A percentile compares a stretch with the other conserved stretches of the same genome.
Conservation (phyloP, 192 early-diverging fungal species). For the Helicostylum pulchrum region DNA sequence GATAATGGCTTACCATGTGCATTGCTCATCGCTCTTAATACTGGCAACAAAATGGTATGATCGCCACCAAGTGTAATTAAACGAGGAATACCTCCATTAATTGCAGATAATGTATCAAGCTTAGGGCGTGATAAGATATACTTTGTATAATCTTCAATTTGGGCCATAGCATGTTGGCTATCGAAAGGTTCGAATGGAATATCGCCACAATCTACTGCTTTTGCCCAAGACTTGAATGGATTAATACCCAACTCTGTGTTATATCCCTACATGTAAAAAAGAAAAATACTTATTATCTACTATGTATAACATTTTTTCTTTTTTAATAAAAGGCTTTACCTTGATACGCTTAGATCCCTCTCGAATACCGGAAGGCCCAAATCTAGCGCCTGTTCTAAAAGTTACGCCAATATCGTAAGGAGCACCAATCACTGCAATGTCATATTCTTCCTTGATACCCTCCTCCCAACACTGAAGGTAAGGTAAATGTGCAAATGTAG, state of each 20-base stretch:
- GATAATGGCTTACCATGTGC: conserved; percentile 23
- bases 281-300: too few species aligned
- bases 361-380: conserved; percentile 34
- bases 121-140: conserved; percentile 24
- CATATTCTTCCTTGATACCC: conserved; percentile 28
- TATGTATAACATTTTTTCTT: too few species aligned
- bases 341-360: conserved; percentile 33
- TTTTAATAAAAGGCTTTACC: conserved; percentile 10
- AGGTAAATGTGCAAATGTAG: conserved; percentile 36
- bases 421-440: conserved; percentile 33
- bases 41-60: conserved; percentile 31
- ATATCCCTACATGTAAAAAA: conserved; percentile 20
- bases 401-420: conserved; percentile 39
- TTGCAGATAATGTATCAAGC: background rate
- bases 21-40: conserved; percentile 25
- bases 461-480: conserved; percentile 34
- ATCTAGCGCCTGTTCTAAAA: conserved; percentile 37
- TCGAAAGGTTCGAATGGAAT: conserved; percentile 36
- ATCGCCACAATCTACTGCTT: conserved; percentile 33
- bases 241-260: conserved; percentile 29
- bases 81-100: conserved; percentile 12
- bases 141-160: conserved; percentile 25
- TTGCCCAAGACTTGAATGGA: conserved; percentile 33
- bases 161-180: conserved; percentile 25
- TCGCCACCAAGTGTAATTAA: conserved; percentile 33